Evolutionary conservation across 2,329 filamentous ascomycete genomes (phyloP).

Genomic region (Madurella mycetomatis): DNA sequence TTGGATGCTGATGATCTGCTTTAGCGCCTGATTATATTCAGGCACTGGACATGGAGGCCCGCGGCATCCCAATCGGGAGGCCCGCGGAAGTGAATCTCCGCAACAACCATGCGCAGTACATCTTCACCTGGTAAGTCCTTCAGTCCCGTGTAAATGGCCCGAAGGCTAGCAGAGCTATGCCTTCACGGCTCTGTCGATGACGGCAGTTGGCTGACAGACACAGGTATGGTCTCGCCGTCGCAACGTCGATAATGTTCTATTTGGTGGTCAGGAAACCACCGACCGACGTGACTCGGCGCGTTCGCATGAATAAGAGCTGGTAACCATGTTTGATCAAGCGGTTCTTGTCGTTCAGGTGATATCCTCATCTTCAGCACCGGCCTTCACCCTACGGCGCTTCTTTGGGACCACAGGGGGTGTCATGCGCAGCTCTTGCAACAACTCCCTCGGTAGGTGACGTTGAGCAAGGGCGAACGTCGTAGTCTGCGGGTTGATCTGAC

Average conservation of each 20-base stretch:
- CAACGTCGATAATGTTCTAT: constrained; percentile 92
- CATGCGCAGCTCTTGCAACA: constrained; percentile 79
- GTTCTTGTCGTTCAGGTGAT: constrained; percentile 29
- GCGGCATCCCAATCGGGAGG: constrained; percentile 85
- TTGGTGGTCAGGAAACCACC: constrained; percentile 89
- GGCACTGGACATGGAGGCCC: constrained; percentile 68
- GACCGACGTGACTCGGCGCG: constrained; percentile 64
- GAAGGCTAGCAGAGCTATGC: neutral
- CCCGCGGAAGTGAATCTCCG: constrained; percentile 84
- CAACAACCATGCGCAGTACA: constrained; percentile 98
- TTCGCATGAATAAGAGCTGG: constrained; percentile 74
- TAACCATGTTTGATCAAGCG: constrained; percentile 35
- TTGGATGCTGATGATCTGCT: constrained; percentile 6
- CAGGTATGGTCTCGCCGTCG: constrained; percentile 80
- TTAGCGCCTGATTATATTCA: constrained; percentile 74
- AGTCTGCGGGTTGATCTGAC: constrained; percentile 64
- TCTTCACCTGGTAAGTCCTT: constrained; percentile 84
- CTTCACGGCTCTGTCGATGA: neutral
- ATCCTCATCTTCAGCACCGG: constrained; percentile 40
- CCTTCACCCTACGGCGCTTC: constrained; percentile 37
- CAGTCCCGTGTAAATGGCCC: neutral
- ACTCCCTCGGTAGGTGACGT: constrained; percentile 73
- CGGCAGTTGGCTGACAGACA: constrained; percentile 10
- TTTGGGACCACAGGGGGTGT: constrained; percentile 50
- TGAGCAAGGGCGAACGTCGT: constrained; percentile 84